Evolutionary conservation across 108 stramenopile genomes (phyloP).

Genomic region (Asterionellopsis glacialis): DNA sequence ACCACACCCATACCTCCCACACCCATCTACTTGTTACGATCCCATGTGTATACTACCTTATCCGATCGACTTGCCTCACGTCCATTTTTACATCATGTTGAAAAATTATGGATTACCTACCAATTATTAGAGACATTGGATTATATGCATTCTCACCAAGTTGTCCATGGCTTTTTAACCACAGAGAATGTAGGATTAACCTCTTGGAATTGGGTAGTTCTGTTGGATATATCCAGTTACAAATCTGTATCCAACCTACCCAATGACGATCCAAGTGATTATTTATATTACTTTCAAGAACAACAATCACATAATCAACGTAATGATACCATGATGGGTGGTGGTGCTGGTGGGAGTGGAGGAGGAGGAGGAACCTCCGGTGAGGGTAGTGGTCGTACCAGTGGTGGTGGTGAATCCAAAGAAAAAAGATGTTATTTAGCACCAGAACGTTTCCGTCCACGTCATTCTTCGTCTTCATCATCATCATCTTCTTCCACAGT

Average conservation of each 20-base stretch:
- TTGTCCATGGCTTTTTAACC: constrained; percentile 93
- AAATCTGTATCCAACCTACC: constrained; percentile 86
- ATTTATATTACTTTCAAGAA: constrained; percentile 90
- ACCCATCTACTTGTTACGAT: constrained; percentile 73
- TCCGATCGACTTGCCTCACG: constrained; percentile 87
- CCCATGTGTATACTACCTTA: constrained; percentile 85
- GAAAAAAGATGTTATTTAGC: constrained; percentile 94
- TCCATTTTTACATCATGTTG: constrained; percentile 89
- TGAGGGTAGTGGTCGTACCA: constrained; percentile 4
- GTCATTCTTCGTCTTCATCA: neutral
- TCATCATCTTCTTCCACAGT: neutral
- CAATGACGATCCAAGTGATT: constrained; percentile 91
- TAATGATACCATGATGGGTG: too few species aligned
- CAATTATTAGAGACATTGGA: constrained; percentile 87
- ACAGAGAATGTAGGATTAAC: constrained; percentile 93
- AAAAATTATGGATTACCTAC: constrained; percentile 91
- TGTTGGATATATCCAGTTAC: constrained; percentile 91
- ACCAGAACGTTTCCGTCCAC: constrained; percentile 84
- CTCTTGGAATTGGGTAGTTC: constrained; percentile 85
- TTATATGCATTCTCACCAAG: constrained; percentile 66
- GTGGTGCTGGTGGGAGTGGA: neutral
- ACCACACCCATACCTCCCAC: neutral
- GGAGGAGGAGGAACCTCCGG: neutral
- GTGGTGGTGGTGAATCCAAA: constrained; percentile 16
- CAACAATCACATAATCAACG: neutral